Percentiles rank a stretch among this genome's conserved stretches.
Evolutionary conservation across 2,329 filamentous ascomycete species (phyloP).

Genomic region (Ascochyta lentis): DNA sequence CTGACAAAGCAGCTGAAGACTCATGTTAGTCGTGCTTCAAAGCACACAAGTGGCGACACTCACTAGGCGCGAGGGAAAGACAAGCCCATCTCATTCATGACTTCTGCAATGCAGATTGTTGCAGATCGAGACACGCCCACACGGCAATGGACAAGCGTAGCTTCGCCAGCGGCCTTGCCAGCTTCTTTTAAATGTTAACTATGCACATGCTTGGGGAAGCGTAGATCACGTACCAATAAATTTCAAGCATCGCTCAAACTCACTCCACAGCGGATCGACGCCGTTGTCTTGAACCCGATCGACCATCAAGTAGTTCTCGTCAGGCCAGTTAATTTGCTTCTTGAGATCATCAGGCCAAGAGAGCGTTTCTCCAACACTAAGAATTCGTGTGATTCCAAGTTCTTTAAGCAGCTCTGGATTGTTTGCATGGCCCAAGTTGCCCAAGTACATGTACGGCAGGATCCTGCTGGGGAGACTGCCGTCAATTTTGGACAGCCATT

Average conservation of each 20-base stretch:
- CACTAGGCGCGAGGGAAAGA: conserved; percentile 90
- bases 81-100: conserved; percentile 81
- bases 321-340: conserved; percentile 69
- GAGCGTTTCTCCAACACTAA: conserved; percentile 90
- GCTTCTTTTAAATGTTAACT: conserved; percentile 64
- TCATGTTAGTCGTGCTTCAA: conserved; percentile 15
- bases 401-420: conserved; percentile 82
- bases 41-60: conserved; percentile 34
- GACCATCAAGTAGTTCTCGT: conserved; percentile 79
- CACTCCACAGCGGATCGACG: conserved; percentile 85
- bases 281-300: conserved; percentile 95
- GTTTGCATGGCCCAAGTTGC: conserved; percentile 91
- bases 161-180: conserved; percentile 76
- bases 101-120: conserved; percentile 98
- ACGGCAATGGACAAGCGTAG: conserved; percentile 93
- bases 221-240: conserved; percentile 78
- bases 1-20: conserved; percentile 79
- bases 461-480: conserved; percentile 90
- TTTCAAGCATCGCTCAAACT: conserved; percentile 83
- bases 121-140: conserved; percentile 95
- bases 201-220: background rate
- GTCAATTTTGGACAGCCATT: conserved; percentile 84
- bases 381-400: conserved; percentile 83
- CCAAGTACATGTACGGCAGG: conserved; percentile 93
- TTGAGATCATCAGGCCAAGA: conserved; percentile 76